These are phyloP conservation scores for Diaporthe caulivora DNA, from an alignment of 2,329 filamentous ascomycete genomes.

Conservation along the genomic window DNA sequence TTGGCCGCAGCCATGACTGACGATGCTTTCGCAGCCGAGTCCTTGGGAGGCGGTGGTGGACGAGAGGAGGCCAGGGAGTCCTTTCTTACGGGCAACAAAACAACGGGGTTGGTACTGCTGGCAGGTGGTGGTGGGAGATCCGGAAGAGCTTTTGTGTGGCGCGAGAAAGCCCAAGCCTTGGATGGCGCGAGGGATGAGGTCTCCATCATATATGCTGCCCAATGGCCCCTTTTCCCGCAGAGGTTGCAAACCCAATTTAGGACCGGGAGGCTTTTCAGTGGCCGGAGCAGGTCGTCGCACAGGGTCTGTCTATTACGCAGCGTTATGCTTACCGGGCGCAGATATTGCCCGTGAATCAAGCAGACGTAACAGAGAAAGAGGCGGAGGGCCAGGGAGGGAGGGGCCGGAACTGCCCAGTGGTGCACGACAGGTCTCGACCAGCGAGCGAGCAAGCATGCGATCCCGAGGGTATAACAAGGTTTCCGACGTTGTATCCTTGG, in stretches of 20 bases:
- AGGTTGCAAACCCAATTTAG: constrained; percentile 17
- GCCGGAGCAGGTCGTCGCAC: constrained; percentile 34
- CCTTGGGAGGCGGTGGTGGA: constrained; percentile 39
- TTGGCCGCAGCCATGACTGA: constrained; percentile 32
- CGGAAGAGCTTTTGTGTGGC: constrained; percentile 71
- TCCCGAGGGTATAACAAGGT: constrained; percentile 17
- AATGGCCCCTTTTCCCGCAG: constrained; percentile 28
- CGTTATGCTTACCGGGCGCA: constrained; percentile 26
- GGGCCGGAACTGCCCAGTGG: constrained; percentile 22
- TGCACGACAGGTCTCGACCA: constrained; percentile 15
- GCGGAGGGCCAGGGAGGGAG: neutral
- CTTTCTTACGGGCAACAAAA: constrained; percentile 31
- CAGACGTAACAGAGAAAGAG: constrained; percentile 20
- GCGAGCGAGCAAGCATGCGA: constrained; percentile 22
- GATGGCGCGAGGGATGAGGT: constrained; percentile 44
- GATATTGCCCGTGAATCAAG: constrained; percentile 27
- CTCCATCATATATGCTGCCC: constrained; percentile 43
- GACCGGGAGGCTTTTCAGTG: constrained; percentile 23
- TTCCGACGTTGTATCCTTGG: constrained; percentile 10
- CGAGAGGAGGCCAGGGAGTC: constrained; percentile 41
- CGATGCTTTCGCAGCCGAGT: constrained; percentile 25
- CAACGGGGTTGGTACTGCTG: constrained; percentile 29
- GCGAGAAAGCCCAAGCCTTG: constrained; percentile 58
- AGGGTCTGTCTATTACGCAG: constrained; percentile 16
- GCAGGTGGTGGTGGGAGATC: constrained; percentile 56